A percentile compares a stretch with the other conserved stretches of the same genome.
phyloP scores from a whole-genome alignment of 1,284 basidiomycete genomes.

The Trichosporon ovoides region DNA sequence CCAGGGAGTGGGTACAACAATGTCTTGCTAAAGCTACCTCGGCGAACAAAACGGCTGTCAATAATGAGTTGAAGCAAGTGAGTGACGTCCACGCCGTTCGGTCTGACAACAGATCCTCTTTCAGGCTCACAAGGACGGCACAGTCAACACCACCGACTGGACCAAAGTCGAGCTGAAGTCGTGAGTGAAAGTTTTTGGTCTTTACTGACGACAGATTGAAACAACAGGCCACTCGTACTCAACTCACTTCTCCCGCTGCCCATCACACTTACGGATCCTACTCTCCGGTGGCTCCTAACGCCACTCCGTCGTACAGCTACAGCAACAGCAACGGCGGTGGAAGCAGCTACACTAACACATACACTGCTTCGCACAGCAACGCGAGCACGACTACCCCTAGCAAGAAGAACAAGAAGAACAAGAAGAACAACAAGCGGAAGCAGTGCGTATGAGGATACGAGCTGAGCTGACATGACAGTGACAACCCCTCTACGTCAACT shows the following conservation, averaged over 20 bases:
- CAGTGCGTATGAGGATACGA: slow-evolving; percentile 26
- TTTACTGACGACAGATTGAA: slow-evolving; percentile 25
- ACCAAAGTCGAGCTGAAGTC: slow-evolving; percentile 40
- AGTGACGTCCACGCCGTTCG: slow-evolving; percentile 2
- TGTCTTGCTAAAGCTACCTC: slow-evolving; percentile 41
- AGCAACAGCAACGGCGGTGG: neutral
- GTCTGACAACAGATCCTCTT: slow-evolving; percentile 38
- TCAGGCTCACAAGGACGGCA: slow-evolving; percentile 43
- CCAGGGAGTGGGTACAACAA: slow-evolving; percentile 46
- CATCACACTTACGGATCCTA: neutral
- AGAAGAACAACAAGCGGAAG: slow-evolving; percentile 39
- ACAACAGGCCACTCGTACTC: slow-evolving; percentile 30
- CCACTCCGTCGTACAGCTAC: slow-evolving; percentile 8
- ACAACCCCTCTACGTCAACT: neutral
- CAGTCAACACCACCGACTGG: slow-evolving; percentile 47
- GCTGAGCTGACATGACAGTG: slow-evolving; percentile 12
- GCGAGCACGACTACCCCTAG: neutral
- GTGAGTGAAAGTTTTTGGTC: slow-evolving; percentile 19
- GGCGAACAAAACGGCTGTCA: slow-evolving; percentile 45
- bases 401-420: slow-evolving; percentile 17
- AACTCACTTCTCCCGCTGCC: slow-evolving; percentile 1
- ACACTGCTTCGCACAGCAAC: neutral
- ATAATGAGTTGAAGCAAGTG: slow-evolving; percentile 47
- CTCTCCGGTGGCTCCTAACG: neutral
- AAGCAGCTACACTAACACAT: slow-evolving; percentile 1